A percentile compares a stretch with the other conserved stretches of the same genome.
These are phyloP conservation scores for Spiraea crenata DNA, from an alignment of 331 rosid species.

Conservation along the genomic window DNA sequence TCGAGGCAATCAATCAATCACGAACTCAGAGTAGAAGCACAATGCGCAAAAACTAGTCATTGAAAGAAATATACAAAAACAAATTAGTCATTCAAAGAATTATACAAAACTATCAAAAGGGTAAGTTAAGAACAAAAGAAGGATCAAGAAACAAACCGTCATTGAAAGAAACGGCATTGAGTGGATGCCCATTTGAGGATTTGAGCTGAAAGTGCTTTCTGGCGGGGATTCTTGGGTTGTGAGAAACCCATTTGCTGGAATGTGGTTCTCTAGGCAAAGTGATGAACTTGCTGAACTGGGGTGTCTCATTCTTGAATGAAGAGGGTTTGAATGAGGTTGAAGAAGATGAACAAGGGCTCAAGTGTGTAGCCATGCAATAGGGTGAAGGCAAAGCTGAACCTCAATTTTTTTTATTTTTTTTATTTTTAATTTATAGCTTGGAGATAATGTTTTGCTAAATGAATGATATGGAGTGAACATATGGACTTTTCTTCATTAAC, in stretches of 20 bases:
- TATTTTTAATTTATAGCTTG: conserved; percentile 6
- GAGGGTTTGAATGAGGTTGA: conserved; percentile 38
- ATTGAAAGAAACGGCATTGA: conserved; percentile 57
- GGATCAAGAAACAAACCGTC: conserved; percentile 55
- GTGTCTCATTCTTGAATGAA: conserved; percentile 41
- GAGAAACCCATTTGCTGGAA: conserved; percentile 40
- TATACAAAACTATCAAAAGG: not conserved
- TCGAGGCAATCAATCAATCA: not conserved
- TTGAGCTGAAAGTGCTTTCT: conserved; percentile 56
- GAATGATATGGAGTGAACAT: not conserved
- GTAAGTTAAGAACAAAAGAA: not conserved
- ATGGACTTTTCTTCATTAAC: not conserved
- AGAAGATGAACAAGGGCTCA: conserved; percentile 34
- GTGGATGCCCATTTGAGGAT: conserved; percentile 78
- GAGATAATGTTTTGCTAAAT: not conserved
- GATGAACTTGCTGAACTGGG: conserved; percentile 28
- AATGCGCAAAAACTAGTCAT: not conserved
- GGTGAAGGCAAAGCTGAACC: conserved; percentile 1
- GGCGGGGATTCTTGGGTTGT: conserved; percentile 27
- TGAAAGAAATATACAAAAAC: not conserved
- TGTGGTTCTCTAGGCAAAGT: conserved; percentile 30
- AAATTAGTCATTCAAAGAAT: not conserved
- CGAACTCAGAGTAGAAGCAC: not conserved
- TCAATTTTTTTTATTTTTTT: too few species aligned
- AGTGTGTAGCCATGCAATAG: conserved; percentile 56